These are phyloP conservation scores for Nicotiana paniculata DNA, from an alignment of 257 asterid genomes.

Conservation along the genomic window DNA sequence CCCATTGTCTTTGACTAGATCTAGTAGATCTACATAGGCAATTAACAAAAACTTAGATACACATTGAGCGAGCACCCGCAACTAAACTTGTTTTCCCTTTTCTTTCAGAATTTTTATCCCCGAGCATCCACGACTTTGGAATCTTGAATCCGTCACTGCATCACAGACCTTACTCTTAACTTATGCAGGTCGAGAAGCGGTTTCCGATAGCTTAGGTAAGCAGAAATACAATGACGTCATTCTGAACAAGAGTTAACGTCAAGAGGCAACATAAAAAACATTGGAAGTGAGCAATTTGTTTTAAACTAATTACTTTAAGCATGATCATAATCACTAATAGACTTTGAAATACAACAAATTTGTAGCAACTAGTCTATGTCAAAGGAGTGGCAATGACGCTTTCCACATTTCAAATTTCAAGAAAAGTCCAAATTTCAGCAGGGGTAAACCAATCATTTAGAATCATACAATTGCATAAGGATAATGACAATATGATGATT, in stretches of 20 bases:
- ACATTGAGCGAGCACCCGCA: too few relatives aligned
- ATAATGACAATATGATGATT: not conserved
- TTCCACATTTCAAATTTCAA: conserved; percentile 13
- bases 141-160: too few relatives aligned
- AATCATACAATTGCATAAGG: not conserved
- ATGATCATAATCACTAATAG: not conserved
- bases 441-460: not conserved
- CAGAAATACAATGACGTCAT: not conserved
- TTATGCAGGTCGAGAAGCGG: too few relatives aligned
- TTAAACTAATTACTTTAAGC: not conserved
- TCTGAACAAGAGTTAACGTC: conserved; percentile 6
- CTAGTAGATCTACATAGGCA: too few relatives aligned
- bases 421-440: not conserved
- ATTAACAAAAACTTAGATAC: too few relatives aligned
- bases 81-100: too few relatives aligned
- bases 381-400: not conserved
- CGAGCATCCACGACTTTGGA: too few relatives aligned
- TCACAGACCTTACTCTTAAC: too few relatives aligned
- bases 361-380: conserved; percentile 10
- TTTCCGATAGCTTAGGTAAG: too few relatives aligned
- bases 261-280: not conserved
- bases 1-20: too few relatives aligned
- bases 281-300: not conserved
- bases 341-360: not conserved
- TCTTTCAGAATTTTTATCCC: too few relatives aligned